Evolutionary conservation across 1,284 basidiomycete species (phyloP), one percentile per base, ranked within the genome.

Genomic region (Erythrobasidium hasegawianum): DNA sequence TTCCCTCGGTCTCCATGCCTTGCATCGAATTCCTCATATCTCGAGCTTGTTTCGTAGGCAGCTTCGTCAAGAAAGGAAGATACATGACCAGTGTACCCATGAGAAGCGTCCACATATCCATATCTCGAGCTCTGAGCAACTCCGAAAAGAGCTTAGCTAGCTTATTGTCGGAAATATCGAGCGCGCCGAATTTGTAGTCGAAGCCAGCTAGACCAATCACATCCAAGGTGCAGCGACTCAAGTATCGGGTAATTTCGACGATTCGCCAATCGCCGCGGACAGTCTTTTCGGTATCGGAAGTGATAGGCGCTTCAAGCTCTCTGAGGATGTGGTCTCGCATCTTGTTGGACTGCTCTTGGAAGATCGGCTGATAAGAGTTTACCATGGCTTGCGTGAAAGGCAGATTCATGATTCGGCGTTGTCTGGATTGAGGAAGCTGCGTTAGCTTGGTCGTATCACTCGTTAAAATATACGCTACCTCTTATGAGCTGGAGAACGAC

Each of bases 331-430:
- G 55, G 2, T 11, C 29, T 5, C 40, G 16, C 13, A 86, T 83
- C 76, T 84, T 79, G 43, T 77, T 76, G 1, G 86, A 83, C 72
- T 85, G 85, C 52, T 84, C 79, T 77, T 82, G 83, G 74, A 89
- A 87, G 45, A 86, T 80, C 2, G 85, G 84, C 0, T 81, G 79
- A 38, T 65, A 58, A 2, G 55, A 49, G 45, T 65, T 57, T 26
- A 65, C 62, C 7, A 18, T 27, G 20, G 62, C 56, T 53, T 58
- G 56, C 11, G 56, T 58, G 38, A 65, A 65, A 0, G 62, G 55
- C 26, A 24, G 43, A n/a, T 29, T 58, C 5, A 65, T 18, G 2
- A 57, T 16, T 14, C 62, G 24, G 11, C 56, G 13, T 43, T 65
- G 62, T 14, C 45, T 43, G n/a, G 24, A 4, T 4, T 33, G 4